Percentiles rank a stretch among this genome's conserved stretches.
phyloP scores from a whole-genome alignment of 192 early-diverging fungal species.

The Paraglomus brasilianum region DNA sequence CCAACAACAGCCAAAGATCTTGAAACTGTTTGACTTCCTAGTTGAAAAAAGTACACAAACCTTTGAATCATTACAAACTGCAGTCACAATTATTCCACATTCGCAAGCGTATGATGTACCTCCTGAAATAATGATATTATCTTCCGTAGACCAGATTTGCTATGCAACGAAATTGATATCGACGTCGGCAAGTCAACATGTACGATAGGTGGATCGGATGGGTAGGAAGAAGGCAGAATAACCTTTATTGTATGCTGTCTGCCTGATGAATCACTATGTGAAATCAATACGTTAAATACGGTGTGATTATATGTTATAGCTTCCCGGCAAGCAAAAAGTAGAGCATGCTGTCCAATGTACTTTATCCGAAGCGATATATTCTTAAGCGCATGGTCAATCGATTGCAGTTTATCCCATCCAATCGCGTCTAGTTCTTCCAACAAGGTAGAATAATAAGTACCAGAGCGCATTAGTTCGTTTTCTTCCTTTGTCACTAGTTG shows the following conservation, averaged over 20 bases:
- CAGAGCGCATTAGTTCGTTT: neutral
- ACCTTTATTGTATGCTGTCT: conserved; percentile 22
- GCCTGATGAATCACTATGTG: conserved; percentile 24
- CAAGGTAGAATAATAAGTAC: conserved; percentile 17
- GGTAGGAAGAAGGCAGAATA: conserved; percentile 16
- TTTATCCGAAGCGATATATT: conserved; percentile 7
- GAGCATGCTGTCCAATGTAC: neutral
- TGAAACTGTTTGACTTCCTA: conserved; percentile 29
- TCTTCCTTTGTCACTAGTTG: conserved; percentile 19
- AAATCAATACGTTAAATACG: neutral
- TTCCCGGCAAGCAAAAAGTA: neutral
- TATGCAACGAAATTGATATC: neutral
- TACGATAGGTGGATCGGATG: neutral
- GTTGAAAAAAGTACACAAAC: too few relatives aligned
- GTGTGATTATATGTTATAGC: neutral
- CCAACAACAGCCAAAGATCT: conserved; percentile 29
- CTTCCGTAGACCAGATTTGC: neutral
- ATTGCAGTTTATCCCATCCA: conserved; percentile 31
- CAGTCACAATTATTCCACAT: too few relatives aligned
- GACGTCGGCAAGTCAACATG: conserved; percentile 6
- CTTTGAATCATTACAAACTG: too few relatives aligned
- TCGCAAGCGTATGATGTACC: neutral
- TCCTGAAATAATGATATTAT: neutral
- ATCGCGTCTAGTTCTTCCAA: conserved; percentile 14
- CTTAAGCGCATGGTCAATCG: conserved; percentile 25